Conservation (phyloP, 2,329 filamentous ascomycete species). For the Neopestalotiopsis sp. region DNA sequence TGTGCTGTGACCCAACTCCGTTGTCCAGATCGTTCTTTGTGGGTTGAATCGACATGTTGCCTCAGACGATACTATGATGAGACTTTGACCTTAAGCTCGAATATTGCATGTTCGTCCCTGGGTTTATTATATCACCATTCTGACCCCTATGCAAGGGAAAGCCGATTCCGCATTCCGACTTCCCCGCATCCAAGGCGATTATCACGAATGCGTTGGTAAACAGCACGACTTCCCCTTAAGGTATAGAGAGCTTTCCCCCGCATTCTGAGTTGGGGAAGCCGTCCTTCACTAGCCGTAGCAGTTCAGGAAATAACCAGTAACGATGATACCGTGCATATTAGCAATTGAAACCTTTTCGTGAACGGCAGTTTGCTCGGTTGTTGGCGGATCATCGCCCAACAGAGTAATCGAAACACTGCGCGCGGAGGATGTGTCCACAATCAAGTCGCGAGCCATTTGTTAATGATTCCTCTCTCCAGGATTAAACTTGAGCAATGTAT, state of each 20-base stretch:
- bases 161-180: neutral
- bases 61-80: neutral
- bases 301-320: neutral
- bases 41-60: constrained; percentile 4
- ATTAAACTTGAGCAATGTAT: no score
- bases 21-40: constrained; percentile 4
- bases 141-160: neutral
- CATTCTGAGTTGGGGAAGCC: neutral
- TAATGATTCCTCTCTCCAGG: no score
- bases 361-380: neutral
- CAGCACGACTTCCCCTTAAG: neutral
- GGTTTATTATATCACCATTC: neutral
- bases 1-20: neutral
- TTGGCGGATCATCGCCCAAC: neutral
- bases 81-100: neutral
- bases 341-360: neutral
- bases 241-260: neutral
- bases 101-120: neutral
- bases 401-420: neutral
- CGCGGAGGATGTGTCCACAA: no score
- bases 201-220: neutral
- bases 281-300: neutral
- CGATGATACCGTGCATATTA: neutral
- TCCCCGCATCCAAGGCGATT: constrained; percentile 1
- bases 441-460: no score